Base-by-base conservation (phyloP, 768 basidiomycete genomes). In the Trametes punicea region DNA sequence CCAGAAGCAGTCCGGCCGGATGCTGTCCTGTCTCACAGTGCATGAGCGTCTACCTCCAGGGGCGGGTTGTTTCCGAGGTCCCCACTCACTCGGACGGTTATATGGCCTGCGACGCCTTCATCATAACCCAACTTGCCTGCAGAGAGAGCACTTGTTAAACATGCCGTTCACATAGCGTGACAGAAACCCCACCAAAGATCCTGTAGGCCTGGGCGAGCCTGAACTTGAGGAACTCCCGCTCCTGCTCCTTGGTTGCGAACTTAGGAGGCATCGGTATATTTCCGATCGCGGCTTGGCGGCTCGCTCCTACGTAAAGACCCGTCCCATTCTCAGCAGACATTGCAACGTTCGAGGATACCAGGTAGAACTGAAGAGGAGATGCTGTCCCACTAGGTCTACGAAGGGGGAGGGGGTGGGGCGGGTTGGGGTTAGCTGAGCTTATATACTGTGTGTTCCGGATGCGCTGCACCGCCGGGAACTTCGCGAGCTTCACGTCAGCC, bases 41-140 rank as follows among this genome's bases (percentile, higher is more conserved):
- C 18, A 34, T 20, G 36, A 44, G 34, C 2, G 27, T 5, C 2
- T 6, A n/a, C 27, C 26, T 27, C 3, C 9, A 5, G 46, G 9
- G 20, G 15, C 11, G 23, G 7, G 31, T 10, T 18, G 18, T 0
- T 21, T 25, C 18, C 16, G 5, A 18, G 15, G 15, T 30, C n/a
- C n/a, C n/a, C 31, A 49, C 59, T 25, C 34, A 64, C 67, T 29
- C 78, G 73, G 31, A 79, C 75, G 25, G 80, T 80, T 57, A 81
- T 80, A 60, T 81, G 78, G 0, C 79, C 79, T 15, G 78, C 76
- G 27, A 76, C 69, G 29, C 78, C 79, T 57, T 80, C 77, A 42
- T 74, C 75, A 56, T 74, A 80, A 20, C 77, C 78, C 25, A 73
- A 63, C 47, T 75, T 62, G 18, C 62, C 64, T 62, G 42, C 21